These are phyloP conservation scores for Aeschynomene evenia DNA, from an alignment of 306 rosid genomes.

Conservation along the genomic window DNA sequence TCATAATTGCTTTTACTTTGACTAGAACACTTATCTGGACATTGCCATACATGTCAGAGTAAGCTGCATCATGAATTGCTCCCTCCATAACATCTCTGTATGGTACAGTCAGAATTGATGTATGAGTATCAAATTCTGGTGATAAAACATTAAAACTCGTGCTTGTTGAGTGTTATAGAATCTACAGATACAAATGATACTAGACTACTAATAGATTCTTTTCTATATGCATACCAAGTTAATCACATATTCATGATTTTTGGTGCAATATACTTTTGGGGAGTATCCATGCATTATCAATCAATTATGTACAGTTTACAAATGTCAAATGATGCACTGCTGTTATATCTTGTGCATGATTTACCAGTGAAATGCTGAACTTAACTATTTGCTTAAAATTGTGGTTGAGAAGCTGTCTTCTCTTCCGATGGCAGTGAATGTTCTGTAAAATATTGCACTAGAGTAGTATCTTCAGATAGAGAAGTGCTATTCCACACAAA, in stretches of 20 bases:
- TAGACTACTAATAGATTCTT: neutral
- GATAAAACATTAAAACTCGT: neutral
- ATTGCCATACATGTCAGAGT: neutral
- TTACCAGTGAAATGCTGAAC: neutral
- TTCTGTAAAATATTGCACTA: neutral
- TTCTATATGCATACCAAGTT: neutral
- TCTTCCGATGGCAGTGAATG: neutral
- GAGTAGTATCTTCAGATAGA: neutral
- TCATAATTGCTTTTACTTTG: conserved; percentile 15
- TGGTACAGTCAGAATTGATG: neutral
- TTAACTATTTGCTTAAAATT: neutral
- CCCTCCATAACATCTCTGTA: neutral
- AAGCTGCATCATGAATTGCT: neutral
- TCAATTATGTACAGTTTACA: neutral
- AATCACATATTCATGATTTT: neutral
- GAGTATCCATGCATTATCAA: neutral
- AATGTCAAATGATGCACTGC: neutral
- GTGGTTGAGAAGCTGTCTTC: conserved; percentile 13
- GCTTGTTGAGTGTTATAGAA: neutral
- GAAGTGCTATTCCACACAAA: neutral
- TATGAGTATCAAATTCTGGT: neutral
- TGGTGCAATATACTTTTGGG: neutral
- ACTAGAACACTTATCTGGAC: neutral
- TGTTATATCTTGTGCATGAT: neutral
- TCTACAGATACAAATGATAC: neutral